Conservation (phyloP, 495 filamentous ascomycete species). For the Aspergillus egyptiacus region DNA sequence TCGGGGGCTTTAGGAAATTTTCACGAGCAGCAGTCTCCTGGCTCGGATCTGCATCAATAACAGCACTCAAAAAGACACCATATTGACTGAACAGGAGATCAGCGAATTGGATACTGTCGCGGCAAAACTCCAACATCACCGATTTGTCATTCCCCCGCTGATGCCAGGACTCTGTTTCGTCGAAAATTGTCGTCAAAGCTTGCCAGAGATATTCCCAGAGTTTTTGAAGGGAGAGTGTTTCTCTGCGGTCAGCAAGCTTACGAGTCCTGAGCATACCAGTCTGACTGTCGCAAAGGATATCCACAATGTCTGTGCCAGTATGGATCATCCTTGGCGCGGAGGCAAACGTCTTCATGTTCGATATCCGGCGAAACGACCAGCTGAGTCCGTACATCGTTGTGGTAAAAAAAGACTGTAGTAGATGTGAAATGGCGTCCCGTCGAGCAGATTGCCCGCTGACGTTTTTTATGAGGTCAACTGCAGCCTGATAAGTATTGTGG, state of each 20-base stretch:
- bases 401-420: slow-evolving; percentile 58
- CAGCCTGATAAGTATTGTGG: slow-evolving; percentile 62
- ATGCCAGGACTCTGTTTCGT: slow-evolving; percentile 74
- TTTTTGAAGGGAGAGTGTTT: slow-evolving; percentile 55
- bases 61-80: slow-evolving; percentile 64
- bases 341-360: slow-evolving; percentile 53
- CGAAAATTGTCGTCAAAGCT: slow-evolving; percentile 71
- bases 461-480: slow-evolving; percentile 73
- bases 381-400: slow-evolving; percentile 56
- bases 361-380: slow-evolving; percentile 54
- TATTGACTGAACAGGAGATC: slow-evolving; percentile 79
- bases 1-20: slow-evolving; percentile 51
- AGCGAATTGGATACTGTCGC: slow-evolving; percentile 89
- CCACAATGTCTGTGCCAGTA: slow-evolving; percentile 67
- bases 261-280: slow-evolving; percentile 71
- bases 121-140: slow-evolving; percentile 82
- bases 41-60: slow-evolving; percentile 41
- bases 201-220: slow-evolving; percentile 86
- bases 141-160: slow-evolving; percentile 60
- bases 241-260: slow-evolving; percentile 49
- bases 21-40: slow-evolving; percentile 39
- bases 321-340: slow-evolving; percentile 66
- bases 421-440: slow-evolving; percentile 65
- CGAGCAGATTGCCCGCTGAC: slow-evolving; percentile 64
- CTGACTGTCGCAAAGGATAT: slow-evolving; percentile 74